phyloP scores from a whole-genome alignment of 768 basidiomycete genomes.

The Amanita muscaria region DNA sequence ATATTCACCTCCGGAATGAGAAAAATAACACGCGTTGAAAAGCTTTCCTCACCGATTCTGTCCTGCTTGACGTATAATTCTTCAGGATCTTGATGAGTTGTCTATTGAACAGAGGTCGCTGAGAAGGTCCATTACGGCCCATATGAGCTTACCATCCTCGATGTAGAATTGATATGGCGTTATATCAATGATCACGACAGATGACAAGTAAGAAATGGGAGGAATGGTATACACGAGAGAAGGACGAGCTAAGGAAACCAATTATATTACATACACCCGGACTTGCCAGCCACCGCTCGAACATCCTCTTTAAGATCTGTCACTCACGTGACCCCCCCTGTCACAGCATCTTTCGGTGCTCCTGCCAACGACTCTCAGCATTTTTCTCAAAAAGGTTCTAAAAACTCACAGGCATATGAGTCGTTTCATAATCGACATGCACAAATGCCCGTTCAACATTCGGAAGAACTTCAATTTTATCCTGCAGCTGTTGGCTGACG shows the following conservation, averaged over 20 bases:
- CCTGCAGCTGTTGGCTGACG: conserved; percentile 74
- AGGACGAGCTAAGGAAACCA: conserved; percentile 8
- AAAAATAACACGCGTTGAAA: too few relatives aligned
- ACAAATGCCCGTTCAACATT: conserved; percentile 92
- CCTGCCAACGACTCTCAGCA: conserved; percentile 22
- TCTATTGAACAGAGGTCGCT: too few relatives aligned
- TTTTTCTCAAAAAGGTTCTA: background rate
- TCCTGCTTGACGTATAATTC: conserved; percentile 97
- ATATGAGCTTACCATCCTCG: conserved; percentile 19
- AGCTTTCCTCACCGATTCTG: conserved; percentile 86
- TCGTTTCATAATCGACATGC: conserved; percentile 90
- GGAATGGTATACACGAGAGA: conserved; percentile 1
- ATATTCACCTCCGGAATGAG: conserved; percentile 9
- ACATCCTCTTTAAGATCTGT: conserved; percentile 3
- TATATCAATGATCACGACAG: too few relatives aligned
- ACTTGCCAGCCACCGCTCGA: conserved; percentile 5
- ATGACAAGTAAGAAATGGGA: too few relatives aligned
- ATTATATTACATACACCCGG: conserved; percentile 4
- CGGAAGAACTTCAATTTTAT: conserved; percentile 82
- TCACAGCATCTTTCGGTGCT: conserved; percentile 34
- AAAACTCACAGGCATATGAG: conserved; percentile 48
- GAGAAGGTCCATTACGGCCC: too few relatives aligned
- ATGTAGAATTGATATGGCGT: too few relatives aligned
- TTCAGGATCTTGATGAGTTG: conserved; percentile 81
- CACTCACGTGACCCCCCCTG: background rate